Conservation (phyloP, 1,139 yeast genomes). For the Zygoascus hellenicus region DNA sequence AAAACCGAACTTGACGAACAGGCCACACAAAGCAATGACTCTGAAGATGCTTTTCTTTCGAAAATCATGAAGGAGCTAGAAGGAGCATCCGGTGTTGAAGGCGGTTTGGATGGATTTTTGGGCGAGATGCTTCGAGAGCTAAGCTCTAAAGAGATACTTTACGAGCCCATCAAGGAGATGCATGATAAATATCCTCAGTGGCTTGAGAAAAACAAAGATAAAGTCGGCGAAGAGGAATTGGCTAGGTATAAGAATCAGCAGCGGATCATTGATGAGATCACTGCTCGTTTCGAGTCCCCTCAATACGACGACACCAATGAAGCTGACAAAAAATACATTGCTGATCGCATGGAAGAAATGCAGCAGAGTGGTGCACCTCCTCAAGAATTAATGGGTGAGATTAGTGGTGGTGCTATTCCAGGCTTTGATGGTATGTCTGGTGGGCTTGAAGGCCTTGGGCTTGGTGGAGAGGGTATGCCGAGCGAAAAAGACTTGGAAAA, state of each 20-base stretch:
- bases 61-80: conserved; percentile 55
- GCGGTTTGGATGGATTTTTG: conserved; percentile 53
- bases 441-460: conserved; percentile 10
- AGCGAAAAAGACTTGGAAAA: conserved; percentile 11
- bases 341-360: conserved; percentile 51
- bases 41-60: conserved; percentile 37
- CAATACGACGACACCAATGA: conserved; percentile 50
- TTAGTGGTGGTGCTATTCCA: conserved; percentile 48
- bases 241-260: conserved; percentile 34
- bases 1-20: conserved; percentile 47
- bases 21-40: conserved; percentile 40
- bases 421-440: conserved; percentile 39
- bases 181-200: conserved; percentile 58
- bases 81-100: conserved; percentile 48
- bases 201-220: conserved; percentile 45
- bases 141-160: conserved; percentile 78
- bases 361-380: conserved; percentile 80
- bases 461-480: conserved; percentile 9
- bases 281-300: conserved; percentile 52
- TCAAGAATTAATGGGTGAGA: conserved; percentile 63
- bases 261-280: conserved; percentile 41
- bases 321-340: conserved; percentile 48
- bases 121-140: conserved; percentile 77
- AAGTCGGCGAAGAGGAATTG: conserved; percentile 29
- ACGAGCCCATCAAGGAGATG: conserved; percentile 83